Evolutionary conservation across 768 basidiomycete species (phyloP).

Genomic region (Psilocybe tampanensis): DNA sequence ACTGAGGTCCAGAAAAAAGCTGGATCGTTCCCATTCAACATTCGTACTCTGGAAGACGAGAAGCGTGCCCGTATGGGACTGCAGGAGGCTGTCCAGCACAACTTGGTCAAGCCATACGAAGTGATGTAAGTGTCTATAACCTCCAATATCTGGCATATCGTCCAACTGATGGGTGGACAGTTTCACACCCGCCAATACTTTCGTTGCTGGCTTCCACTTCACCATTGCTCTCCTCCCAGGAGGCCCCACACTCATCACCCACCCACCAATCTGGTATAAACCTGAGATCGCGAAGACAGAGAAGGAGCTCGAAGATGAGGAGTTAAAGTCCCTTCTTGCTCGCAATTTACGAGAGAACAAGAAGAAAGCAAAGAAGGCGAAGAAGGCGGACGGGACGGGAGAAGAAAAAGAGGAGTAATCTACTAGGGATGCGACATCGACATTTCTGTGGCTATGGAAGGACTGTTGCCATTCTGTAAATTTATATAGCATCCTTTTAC

Average conservation of each 20-base stretch:
- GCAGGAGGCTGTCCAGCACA: slow-evolving; percentile 94
- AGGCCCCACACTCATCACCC: slow-evolving; percentile 86
- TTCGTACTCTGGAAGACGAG: slow-evolving; percentile 93
- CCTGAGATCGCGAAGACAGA: slow-evolving; percentile 88
- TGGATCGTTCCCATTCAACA: slow-evolving; percentile 96
- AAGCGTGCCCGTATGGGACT: slow-evolving; percentile 94
- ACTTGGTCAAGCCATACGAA: slow-evolving; percentile 92
- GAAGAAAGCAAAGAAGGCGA: slow-evolving; percentile 77
- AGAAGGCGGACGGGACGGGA: slow-evolving; percentile 48
- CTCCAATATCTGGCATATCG: not conserved
- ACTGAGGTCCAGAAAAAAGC: slow-evolving; percentile 98
- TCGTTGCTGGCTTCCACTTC: slow-evolving; percentile 96
- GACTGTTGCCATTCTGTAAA: slow-evolving; percentile 1
- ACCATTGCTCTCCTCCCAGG: slow-evolving; percentile 91
- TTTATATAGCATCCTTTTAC: slow-evolving; percentile 6
- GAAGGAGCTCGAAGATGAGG: slow-evolving; percentile 87
- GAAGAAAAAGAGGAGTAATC: slow-evolving; percentile 31
- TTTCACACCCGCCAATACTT: slow-evolving; percentile 80
- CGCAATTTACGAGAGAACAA: slow-evolving; percentile 86
- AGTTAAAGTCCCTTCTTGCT: slow-evolving; percentile 76
- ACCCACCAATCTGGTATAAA: slow-evolving; percentile 92
- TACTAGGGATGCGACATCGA: too few species aligned
- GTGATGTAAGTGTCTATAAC: slow-evolving; percentile 66
- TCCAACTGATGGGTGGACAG: slow-evolving; percentile 36
- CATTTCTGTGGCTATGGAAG: not conserved